phyloP scores from a whole-genome alignment of 2,329 filamentous ascomycete genomes.

The Kalmusia sp. region DNA sequence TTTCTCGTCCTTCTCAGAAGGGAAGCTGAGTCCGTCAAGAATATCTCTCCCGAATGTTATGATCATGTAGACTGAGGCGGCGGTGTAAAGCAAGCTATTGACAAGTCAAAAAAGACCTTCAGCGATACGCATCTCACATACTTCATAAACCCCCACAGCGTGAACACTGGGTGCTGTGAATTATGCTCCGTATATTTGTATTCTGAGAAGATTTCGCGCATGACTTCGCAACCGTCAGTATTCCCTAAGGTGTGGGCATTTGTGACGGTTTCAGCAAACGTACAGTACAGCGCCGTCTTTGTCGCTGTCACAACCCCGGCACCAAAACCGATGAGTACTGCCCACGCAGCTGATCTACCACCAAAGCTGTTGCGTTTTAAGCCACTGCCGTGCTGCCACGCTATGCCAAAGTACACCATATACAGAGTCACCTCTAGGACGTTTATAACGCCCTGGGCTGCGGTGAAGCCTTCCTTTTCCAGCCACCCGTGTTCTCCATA shows the following conservation, averaged over 20 bases:
- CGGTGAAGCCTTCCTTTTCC: not conserved
- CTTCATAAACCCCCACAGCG: conserved; percentile 1
- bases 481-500: not conserved
- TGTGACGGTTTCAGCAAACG: not conserved
- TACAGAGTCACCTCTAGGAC: not conserved
- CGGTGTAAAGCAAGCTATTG: not conserved
- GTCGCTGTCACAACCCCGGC: conserved; percentile 1
- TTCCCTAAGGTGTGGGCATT: too few relatives aligned
- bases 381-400: not conserved
- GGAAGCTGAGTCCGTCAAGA: not conserved
- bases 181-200: not conserved
- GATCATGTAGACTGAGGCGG: not conserved
- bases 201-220: not conserved
- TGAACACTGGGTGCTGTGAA: not conserved
- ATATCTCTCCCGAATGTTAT: not conserved
- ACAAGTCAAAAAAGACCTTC: not conserved
- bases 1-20: not conserved
- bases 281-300: conserved; percentile 1
- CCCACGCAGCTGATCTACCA: not conserved
- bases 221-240: not conserved
- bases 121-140: not conserved
- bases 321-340: not conserved
- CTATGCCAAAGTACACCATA: not conserved
- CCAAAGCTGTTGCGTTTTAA: not conserved
- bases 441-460: conserved; percentile 5